Evolutionary conservation across 192 early-diverging fungal species (phyloP), one percentile per base, ranked within the genome.

Genomic region (Entophlyctis helioformis): DNA sequence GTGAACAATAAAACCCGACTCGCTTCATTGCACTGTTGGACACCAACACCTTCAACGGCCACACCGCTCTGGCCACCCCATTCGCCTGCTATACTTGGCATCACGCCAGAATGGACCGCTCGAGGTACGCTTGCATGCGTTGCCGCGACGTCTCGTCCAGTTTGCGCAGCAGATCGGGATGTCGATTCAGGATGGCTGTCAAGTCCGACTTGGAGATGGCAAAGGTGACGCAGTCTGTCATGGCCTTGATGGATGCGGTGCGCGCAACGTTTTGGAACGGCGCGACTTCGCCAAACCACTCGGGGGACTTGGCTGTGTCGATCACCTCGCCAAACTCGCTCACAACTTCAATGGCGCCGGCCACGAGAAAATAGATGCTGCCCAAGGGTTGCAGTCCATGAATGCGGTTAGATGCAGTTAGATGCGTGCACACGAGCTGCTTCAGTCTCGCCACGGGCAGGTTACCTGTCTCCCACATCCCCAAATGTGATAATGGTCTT

Each of bases 321-420:
- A 62, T 53, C 18, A 57, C 39, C 20, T 66, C 59, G 11, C 67
- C 70, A 48, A 66, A 72, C 46, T 75, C 63, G 28, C 56, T 49
- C 19, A 69, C 47, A 1, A 76, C 67, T 22, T 73, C 61, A 7
- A 56, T 66, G 7, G 42, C 45, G 8, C 73, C 73, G 5, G 57
- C 63, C 12, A 67, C 60, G 6, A 76, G 54, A 50, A 76, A 72
- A 50, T 71, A 76, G 65, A 76, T 76, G 51, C 69, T 73, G 35
- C n/a, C 37, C 5, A 7, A n/a, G n/a, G n/a, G n/a, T n/a, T n/a
- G n/a, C n/a, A n/a, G n/a, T n/a, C n/a, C n/a, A n/a, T n/a, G n/a
- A n/a, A n/a, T n/a, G n/a, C n/a, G n/a, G n/a, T n/a, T n/a, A n/a
- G n/a, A n/a, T n/a, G n/a, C n/a, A n/a, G n/a, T n/a, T n/a, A n/a